A percentile compares a stretch with the other conserved stretches of the same genome.
Evolutionary conservation across 2,329 filamentous ascomycete species (phyloP).

Genomic region (Colletotrichum siamense): DNA sequence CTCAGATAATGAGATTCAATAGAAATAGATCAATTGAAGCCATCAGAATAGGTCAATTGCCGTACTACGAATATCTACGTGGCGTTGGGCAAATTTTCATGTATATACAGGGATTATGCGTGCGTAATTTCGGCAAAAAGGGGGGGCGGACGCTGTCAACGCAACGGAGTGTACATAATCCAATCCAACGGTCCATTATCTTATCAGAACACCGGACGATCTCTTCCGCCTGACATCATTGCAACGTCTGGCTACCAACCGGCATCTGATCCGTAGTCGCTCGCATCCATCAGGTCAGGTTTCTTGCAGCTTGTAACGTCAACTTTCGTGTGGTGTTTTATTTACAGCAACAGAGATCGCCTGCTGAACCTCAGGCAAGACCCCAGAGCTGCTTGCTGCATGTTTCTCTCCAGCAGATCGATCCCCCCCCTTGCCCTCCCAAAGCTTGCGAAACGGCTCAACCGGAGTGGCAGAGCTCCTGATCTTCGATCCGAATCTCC

Average conservation of each 20-base stretch:
- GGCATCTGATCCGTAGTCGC: not conserved
- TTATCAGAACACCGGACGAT: not conserved
- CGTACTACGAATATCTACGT: no score
- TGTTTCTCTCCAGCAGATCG: not conserved
- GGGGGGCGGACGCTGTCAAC: no score
- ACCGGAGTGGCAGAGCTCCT: not conserved
- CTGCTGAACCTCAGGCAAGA: not conserved
- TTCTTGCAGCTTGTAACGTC: not conserved
- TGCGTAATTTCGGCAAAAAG: no score
- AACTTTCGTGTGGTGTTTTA: not conserved
- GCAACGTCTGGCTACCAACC: not conserved
- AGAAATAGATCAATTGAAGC: no score
- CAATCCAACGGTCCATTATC: not conserved
- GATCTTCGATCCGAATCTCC: not conserved
- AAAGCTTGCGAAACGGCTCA: not conserved
- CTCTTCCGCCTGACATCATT: slow-evolving; percentile 13
- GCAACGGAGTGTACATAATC: no score
- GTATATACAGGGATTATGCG: no score
- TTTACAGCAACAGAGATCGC: not conserved
- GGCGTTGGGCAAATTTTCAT: no score
- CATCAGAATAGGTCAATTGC: no score
- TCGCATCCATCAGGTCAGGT: not conserved
- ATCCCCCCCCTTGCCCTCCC: no score
- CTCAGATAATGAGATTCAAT: no score
- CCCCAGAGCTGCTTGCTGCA: not conserved